These are phyloP conservation scores for Mucor sp. DNA, from an alignment of 371 early-diverging fungal genomes.

Conservation along the genomic window DNA sequence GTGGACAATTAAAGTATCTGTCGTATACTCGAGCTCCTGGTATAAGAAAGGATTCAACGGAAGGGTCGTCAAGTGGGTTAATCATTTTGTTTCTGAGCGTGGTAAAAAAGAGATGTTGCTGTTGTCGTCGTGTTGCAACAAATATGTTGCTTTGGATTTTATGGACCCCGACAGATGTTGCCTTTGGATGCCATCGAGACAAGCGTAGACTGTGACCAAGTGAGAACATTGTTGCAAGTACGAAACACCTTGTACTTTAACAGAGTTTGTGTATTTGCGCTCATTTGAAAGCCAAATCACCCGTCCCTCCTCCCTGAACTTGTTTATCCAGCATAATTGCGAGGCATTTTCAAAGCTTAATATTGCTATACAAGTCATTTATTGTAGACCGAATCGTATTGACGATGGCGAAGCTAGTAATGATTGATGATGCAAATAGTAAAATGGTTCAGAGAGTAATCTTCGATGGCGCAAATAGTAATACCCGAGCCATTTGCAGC, in stretches of 20 bases:
- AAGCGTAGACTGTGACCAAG: background rate
- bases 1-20: conserved; percentile 61
- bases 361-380: too few relatives aligned
- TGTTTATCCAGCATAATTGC: too few relatives aligned
- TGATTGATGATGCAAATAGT: too few relatives aligned
- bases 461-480: too few relatives aligned
- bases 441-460: too few relatives aligned
- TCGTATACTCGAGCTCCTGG: conserved; percentile 65
- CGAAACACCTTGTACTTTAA: background rate
- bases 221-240: background rate
- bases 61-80: conserved; percentile 34
- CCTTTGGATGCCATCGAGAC: background rate
- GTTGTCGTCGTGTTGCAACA: background rate
- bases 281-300: background rate
- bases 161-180: background rate
- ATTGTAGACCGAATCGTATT: too few relatives aligned
- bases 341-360: too few relatives aligned
- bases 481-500: too few relatives aligned
- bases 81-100: conserved; percentile 8
- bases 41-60: conserved; percentile 54
- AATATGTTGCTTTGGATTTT: background rate
- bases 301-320: background rate
- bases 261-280: background rate
- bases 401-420: too few relatives aligned
- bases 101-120: background rate